Evolutionary conservation across 768 basidiomycete species (phyloP).

Genomic region (Mycena amicta): DNA sequence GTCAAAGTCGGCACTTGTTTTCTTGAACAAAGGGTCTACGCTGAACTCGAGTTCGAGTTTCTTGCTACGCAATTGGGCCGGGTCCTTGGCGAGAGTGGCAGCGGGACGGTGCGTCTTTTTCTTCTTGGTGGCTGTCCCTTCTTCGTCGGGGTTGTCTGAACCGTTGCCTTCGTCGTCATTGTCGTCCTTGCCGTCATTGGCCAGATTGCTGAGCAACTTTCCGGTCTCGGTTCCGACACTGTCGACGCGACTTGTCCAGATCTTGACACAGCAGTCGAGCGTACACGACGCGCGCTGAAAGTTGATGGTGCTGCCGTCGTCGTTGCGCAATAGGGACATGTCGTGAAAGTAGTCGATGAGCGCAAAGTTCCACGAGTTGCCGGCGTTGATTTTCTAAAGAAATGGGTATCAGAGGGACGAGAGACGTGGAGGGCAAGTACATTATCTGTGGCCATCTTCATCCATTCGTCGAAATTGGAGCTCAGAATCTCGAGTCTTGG

Average conservation of each 20-base stretch:
- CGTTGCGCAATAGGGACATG: slow-evolving; percentile 92
- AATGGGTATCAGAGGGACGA: slow-evolving; percentile 18
- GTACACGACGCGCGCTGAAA: slow-evolving; percentile 98
- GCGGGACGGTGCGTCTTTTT: slow-evolving; percentile 71
- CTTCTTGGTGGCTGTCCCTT: slow-evolving; percentile 60
- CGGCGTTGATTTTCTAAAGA: slow-evolving; percentile 93
- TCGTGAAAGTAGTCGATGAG: slow-evolving; percentile 99
- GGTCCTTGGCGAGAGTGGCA: slow-evolving; percentile 88
- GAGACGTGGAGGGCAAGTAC: slow-evolving; percentile 44
- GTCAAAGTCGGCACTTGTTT: slow-evolving; percentile 98
- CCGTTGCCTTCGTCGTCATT: slow-evolving; percentile 62
- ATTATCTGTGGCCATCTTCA: slow-evolving; percentile 99
- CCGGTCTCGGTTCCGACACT: slow-evolving; percentile 96
- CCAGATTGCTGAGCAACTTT: slow-evolving; percentile 90
- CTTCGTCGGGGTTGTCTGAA: slow-evolving; percentile 71
- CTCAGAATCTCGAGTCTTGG: slow-evolving; percentile 78
- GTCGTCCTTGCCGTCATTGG: slow-evolving; percentile 52
- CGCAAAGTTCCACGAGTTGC: slow-evolving; percentile 97
- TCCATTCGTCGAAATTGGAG: slow-evolving; percentile 98
- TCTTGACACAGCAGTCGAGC: slow-evolving; percentile 98
- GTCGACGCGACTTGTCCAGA: slow-evolving; percentile 98
- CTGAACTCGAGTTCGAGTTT: slow-evolving; percentile 94
- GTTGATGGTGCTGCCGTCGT: slow-evolving; percentile 94
- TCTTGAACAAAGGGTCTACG: slow-evolving; percentile 96
- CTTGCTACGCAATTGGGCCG: slow-evolving; percentile 80